Conservation (phyloP, 371 early-diverging fungal genomes). For the Mortierella sp. region DNA sequence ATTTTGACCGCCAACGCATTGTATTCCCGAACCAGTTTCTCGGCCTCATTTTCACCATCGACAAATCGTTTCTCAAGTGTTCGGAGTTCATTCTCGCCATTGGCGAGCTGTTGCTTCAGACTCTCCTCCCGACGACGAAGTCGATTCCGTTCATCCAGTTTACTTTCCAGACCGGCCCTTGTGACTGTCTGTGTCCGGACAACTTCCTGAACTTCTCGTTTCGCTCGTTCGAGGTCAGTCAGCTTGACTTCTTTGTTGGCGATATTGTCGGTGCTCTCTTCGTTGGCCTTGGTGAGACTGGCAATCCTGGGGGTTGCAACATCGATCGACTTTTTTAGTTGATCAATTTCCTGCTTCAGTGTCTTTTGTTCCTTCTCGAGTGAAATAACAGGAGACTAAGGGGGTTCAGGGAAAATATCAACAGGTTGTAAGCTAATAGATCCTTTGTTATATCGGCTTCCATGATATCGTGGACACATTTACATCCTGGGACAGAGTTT, state of each 20-base stretch:
- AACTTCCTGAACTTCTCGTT: conserved; percentile 35
- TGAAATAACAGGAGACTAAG: conserved; percentile 66
- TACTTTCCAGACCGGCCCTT: conserved; percentile 33
- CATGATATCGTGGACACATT: conserved; percentile 50
- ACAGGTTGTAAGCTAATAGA: conserved; percentile 7
- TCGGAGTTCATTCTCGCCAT: conserved; percentile 25
- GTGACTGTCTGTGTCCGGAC: conserved; percentile 37
- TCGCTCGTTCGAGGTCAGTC: conserved; percentile 29
- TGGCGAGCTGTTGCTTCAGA: conserved; percentile 23
- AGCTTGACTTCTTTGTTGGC: conserved; percentile 20
- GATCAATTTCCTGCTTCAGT: conserved; percentile 40
- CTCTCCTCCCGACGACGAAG: conserved; percentile 33
- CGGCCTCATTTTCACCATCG: conserved; percentile 25
- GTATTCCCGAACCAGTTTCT: conserved; percentile 29
- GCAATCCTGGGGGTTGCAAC: conserved; percentile 36
- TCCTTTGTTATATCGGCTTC: conserved; percentile 51
- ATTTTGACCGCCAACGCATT: conserved; percentile 35
- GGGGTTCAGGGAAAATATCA: not conserved
- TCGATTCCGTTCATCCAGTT: conserved; percentile 36
- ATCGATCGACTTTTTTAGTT: conserved; percentile 42
- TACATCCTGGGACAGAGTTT: conserved; percentile 57
- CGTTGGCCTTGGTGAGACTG: conserved; percentile 28
- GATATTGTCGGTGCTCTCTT: conserved; percentile 11
- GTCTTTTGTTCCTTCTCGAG: conserved; percentile 62
- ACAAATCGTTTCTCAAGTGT: conserved; percentile 23